Evolutionary conservation across 768 basidiomycete species (phyloP).

Genomic region (Mycena floridula): DNA sequence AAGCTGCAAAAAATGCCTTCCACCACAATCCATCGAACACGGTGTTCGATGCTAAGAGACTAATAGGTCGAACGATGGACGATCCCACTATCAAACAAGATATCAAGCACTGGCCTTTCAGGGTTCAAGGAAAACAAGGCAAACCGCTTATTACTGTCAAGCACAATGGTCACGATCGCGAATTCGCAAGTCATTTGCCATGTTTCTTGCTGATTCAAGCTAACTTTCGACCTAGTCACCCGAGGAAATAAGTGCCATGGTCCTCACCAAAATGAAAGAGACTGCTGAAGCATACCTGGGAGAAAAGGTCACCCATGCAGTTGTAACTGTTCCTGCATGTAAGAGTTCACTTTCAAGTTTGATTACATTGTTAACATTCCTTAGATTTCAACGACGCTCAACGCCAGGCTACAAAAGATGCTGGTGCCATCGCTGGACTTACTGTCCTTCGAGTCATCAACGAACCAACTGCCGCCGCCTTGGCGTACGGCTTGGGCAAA

Average conservation of each 20-base stretch:
- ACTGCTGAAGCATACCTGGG: conserved; percentile 96
- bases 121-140: conserved; percentile 23
- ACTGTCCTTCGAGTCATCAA: conserved; percentile 96
- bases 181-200: conserved; percentile 31
- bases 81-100: conserved; percentile 39
- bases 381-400: conserved; percentile 97
- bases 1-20: conserved; percentile 37
- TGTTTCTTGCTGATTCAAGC: conserved; percentile 48
- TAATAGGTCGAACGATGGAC: conserved; percentile 40
- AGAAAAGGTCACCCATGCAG: conserved; percentile 92
- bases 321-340: conserved; percentile 97
- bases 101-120: conserved; percentile 36
- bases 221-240: conserved; percentile 70
- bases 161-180: conserved; percentile 37
- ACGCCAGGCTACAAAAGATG: conserved; percentile 98
- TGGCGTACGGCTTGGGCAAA: conserved; percentile 97
- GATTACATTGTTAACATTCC: conserved; percentile 8
- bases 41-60: conserved; percentile 49
- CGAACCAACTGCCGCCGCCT: conserved; percentile 94
- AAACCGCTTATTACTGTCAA: conserved; percentile 47
- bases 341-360: conserved; percentile 16
- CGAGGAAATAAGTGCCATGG: conserved; percentile 94
- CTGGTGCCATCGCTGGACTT: conserved; percentile 90
- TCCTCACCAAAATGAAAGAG: conserved; percentile 89
- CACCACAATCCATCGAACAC: conserved; percentile 40